These are phyloP conservation scores for Ceriops tagal DNA, from an alignment of 345 rosid genomes.

Conservation along the genomic window DNA sequence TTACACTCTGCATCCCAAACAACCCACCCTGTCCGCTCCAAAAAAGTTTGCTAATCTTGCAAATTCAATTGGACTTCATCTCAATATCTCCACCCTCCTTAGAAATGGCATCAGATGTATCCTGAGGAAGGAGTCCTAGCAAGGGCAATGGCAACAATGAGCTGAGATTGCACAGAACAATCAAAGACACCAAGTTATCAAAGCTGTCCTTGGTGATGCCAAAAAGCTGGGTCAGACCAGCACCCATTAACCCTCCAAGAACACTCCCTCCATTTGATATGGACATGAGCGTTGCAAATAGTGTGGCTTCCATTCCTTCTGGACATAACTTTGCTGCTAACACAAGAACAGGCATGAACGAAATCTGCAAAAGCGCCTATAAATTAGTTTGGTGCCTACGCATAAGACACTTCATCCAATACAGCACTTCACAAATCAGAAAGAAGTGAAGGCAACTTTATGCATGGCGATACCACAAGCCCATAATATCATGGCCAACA, in stretches of 20 bases:
- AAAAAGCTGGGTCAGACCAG: constrained; percentile 72
- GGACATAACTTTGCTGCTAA: constrained; percentile 90
- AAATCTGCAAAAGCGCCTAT: constrained; percentile 49
- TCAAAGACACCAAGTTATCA: constrained; percentile 56
- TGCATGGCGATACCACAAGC: too few relatives aligned
- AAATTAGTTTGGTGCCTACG: constrained; percentile 1
- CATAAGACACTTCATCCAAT: background rate
- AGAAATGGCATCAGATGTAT: constrained; percentile 34
- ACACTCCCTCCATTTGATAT: constrained; percentile 90
- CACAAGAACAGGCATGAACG: constrained; percentile 97
- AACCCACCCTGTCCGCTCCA: too few relatives aligned
- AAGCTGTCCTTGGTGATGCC: constrained; percentile 82
- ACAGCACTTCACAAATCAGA: background rate
- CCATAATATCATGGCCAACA: too few relatives aligned
- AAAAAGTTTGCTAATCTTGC: background rate
- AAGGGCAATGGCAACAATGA: constrained; percentile 94
- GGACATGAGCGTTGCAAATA: constrained; percentile 95
- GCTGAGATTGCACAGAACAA: constrained; percentile 89
- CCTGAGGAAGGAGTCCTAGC: constrained; percentile 69
- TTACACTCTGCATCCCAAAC: background rate
- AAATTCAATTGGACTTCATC: constrained; percentile 66
- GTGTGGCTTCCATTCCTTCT: constrained; percentile 98
- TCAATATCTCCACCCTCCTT: constrained; percentile 54
- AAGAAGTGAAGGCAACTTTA: background rate
- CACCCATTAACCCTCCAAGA: constrained; percentile 84